Base-by-base conservation (phyloP, 768 basidiomycete genomes). In the Infundibulicybe gibba region DNA sequence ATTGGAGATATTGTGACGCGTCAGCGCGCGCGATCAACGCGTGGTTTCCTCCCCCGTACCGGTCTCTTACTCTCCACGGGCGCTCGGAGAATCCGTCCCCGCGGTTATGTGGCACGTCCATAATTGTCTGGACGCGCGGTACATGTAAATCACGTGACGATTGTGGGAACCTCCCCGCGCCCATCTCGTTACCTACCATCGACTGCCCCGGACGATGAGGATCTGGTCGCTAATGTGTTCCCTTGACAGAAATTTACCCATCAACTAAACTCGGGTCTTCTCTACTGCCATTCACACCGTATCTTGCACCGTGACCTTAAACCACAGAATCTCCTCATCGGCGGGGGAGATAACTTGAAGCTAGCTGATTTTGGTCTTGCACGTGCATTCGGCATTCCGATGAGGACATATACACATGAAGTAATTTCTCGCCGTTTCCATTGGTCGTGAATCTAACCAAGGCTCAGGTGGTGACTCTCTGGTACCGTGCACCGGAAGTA, bases 321-420 rank as follows among this genome's bases (percentile, higher is more conserved):
- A 66, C 93, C 93, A 1, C 94, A 97, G 69, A 97, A 98, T 66
- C 70, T 97, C 47, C 77, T 98, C 49, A 97, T 98, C 62, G 86
- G 94, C 71, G 85, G 82, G 53, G 70, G 81, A 44, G 84, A 90
- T 53, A 95, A 97, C 62, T 79, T 98, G 45, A 98, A 98, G 68
- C 80, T 98, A 19, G 94, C 92, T 12, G 95, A 97, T 69, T 97
- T 98, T 59, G 95, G 95, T 35, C 77, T 98, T 38, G 94, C 95
- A 2, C 76, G 95, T 50, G 95, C 95, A 10, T 99, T 99, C 63
- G 97, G 97, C 49, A 97, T 99, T 56, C 97, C 97, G 35, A 85
- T 99, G 75, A 77, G 97, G 56, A 97, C 95, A n/a, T 99, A 98
- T 64, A 99, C 95, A 13, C 97, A 98, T 61, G 97, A 99, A 78